Percentiles rank a stretch among this genome's conserved stretches.
phyloP scores from a whole-genome alignment of 2,329 filamentous ascomycete genomes.

The Pseudopithomyces chartarum region DNA sequence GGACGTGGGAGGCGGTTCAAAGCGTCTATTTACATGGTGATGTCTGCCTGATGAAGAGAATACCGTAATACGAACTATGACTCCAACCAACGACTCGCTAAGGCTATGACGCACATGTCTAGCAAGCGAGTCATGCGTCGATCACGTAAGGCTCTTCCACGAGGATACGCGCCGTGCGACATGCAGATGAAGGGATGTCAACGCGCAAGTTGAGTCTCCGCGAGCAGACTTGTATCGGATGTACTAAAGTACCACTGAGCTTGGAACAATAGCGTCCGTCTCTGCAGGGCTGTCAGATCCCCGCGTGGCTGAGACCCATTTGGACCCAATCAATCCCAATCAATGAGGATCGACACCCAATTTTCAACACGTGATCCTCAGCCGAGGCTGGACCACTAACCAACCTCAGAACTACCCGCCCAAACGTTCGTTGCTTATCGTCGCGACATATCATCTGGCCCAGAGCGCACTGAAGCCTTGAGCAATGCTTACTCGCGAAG shows the following conservation, averaged over 20 bases:
- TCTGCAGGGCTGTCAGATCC: background rate
- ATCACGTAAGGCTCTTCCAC: background rate
- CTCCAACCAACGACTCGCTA: background rate
- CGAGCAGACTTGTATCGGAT: too few species aligned
- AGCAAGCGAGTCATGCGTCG: constrained; percentile 3
- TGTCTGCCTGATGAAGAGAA: background rate
- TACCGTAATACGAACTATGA: background rate
- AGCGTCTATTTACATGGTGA: background rate
- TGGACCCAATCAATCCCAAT: too few species aligned
- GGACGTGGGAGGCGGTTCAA: background rate
- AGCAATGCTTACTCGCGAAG: too few species aligned
- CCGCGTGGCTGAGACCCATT: background rate
- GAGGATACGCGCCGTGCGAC: background rate
- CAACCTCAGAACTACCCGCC: background rate
- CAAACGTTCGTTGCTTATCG: background rate
- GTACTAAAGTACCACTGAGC: too few species aligned
- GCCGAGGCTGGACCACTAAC: background rate
- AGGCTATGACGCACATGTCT: background rate
- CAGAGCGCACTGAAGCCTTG: background rate
- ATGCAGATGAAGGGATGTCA: background rate
- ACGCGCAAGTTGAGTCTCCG: too few species aligned
- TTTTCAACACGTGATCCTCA: background rate
- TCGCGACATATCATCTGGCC: background rate
- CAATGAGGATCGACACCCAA: background rate
- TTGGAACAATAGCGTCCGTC: too few species aligned